Percentiles rank a stretch among this genome's conserved stretches.
phyloP scores from a whole-genome alignment of 345 rosid genomes.

The Jatropha curcas region DNA sequence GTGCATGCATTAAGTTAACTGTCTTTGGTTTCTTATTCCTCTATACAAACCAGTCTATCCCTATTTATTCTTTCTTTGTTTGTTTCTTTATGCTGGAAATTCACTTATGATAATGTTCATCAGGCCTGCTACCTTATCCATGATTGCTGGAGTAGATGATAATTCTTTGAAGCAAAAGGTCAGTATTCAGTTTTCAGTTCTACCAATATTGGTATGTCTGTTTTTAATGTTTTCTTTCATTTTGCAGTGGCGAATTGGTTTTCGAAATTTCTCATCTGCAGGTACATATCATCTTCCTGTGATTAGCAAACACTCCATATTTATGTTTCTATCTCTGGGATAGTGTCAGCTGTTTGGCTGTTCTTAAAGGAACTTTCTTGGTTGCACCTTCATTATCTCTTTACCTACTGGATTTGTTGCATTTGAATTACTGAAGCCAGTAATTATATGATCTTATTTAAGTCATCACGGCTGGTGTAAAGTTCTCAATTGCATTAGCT shows the following conservation, averaged over 20 bases:
- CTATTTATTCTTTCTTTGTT: neutral
- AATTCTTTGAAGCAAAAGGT: constrained; percentile 52
- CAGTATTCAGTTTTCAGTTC: constrained; percentile 26
- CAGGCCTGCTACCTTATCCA: constrained; percentile 51
- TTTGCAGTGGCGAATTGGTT: constrained; percentile 64
- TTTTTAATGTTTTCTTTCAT: constrained; percentile 25
- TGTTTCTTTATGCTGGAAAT: constrained; percentile 12
- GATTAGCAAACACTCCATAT: neutral
- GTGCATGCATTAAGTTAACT: neutral
- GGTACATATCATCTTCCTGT: constrained; percentile 48
- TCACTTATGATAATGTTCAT: neutral
- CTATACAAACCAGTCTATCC: constrained; percentile 7
- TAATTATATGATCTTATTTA: constrained; percentile 3
- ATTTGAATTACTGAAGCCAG: neutral
- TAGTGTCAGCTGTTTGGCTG: neutral
- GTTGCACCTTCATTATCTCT: constrained; percentile 4
- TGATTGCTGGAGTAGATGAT: constrained; percentile 36
- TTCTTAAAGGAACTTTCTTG: neutral
- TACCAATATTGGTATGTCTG: constrained; percentile 2
- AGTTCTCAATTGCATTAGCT: neutral
- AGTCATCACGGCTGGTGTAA: neutral
- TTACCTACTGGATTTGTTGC: neutral
- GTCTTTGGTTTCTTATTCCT: constrained; percentile 12
- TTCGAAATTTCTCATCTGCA: constrained; percentile 66
- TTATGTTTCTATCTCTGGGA: neutral